Conservation (phyloP, 164 flowering plant species). For the Taxillus chinensis region DNA sequence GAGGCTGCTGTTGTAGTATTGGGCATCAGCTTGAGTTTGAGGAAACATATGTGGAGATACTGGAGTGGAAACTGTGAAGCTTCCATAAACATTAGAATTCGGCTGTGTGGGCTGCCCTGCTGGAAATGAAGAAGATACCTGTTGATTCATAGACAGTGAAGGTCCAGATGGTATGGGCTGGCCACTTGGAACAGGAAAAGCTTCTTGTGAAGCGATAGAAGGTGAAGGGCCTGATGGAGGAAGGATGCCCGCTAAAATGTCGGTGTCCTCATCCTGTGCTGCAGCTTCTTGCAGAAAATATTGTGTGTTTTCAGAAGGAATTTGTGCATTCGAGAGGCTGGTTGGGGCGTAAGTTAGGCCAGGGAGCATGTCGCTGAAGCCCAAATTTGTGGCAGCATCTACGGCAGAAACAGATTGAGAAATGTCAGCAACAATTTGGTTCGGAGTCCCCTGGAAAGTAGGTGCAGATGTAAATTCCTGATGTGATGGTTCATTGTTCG, state of each 20-base stretch:
- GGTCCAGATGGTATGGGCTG: conserved; percentile 30
- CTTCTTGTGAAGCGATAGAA: not conserved
- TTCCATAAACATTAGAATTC: conserved; percentile 13
- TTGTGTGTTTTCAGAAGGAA: conserved; percentile 30
- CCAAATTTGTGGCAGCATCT: conserved; percentile 23
- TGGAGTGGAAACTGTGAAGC: conserved; percentile 17
- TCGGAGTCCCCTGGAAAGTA: conserved; percentile 26
- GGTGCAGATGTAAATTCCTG: conserved; percentile 23
- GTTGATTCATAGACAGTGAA: conserved; percentile 21
- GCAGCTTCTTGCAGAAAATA: conserved; percentile 30
- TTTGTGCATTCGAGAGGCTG: conserved; percentile 15
- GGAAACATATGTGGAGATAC: conserved; percentile 10
- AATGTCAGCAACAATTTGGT: conserved; percentile 18
- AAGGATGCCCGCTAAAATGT: conserved; percentile 73
- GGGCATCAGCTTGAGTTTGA: conserved; percentile 14
- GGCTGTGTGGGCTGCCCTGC: conserved; percentile 20
- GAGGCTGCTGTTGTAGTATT: not conserved
- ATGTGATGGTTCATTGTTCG: conserved; percentile 19
- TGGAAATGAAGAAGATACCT: conserved; percentile 25
- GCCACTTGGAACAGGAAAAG: not conserved
- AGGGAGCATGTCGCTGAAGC: conserved; percentile 39
- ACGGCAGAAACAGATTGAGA: conserved; percentile 17
- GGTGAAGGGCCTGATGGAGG: conserved; percentile 17
- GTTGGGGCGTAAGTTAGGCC: conserved; percentile 29
- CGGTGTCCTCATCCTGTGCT: conserved; percentile 27